Conservation (phyloP, 192 early-diverging fungal genomes). For the Geranomyces michiganensis region DNA sequence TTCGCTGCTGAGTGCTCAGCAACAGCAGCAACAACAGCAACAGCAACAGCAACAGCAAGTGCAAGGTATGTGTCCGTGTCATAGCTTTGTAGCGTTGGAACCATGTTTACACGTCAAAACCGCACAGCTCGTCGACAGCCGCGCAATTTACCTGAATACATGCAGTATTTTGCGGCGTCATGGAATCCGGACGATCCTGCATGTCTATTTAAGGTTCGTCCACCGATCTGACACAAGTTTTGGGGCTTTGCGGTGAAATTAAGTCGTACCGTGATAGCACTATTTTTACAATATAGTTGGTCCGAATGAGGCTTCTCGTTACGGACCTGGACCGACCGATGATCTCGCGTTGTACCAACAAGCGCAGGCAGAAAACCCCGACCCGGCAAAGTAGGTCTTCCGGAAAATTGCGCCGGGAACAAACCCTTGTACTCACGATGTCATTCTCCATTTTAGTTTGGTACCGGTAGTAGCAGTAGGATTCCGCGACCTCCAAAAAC, state of each 20-base stretch:
- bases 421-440: not conserved
- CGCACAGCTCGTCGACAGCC: conserved; percentile 39
- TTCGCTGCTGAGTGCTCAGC: conserved; percentile 20
- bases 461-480: conserved; percentile 91
- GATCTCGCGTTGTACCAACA: conserved; percentile 78
- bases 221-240: not conserved
- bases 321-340: conserved; percentile 71
- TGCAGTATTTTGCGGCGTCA: conserved; percentile 67
- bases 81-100: not conserved
- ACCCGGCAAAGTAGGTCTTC: conserved; percentile 69
- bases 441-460: conserved; percentile 72
- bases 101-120: conserved; percentile 21
- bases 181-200: conserved; percentile 79
- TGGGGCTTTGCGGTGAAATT: not conserved
- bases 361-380: conserved; percentile 85
- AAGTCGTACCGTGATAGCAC: conserved; percentile 51
- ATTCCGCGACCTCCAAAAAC: conserved; percentile 87
- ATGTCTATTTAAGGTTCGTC: conserved; percentile 76
- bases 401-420: not conserved
- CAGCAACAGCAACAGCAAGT: conserved; percentile 41
- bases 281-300: conserved; percentile 96
- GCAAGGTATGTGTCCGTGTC: conserved; percentile 13
- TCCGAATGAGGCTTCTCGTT: conserved; percentile 78
- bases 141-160: conserved; percentile 46
- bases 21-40: conserved; percentile 40